Percentiles rank a stretch among this genome's conserved stretches.
These are phyloP conservation scores for Asterochloris erici DNA, from an alignment of 139 green algal species.

Conservation along the genomic window DNA sequence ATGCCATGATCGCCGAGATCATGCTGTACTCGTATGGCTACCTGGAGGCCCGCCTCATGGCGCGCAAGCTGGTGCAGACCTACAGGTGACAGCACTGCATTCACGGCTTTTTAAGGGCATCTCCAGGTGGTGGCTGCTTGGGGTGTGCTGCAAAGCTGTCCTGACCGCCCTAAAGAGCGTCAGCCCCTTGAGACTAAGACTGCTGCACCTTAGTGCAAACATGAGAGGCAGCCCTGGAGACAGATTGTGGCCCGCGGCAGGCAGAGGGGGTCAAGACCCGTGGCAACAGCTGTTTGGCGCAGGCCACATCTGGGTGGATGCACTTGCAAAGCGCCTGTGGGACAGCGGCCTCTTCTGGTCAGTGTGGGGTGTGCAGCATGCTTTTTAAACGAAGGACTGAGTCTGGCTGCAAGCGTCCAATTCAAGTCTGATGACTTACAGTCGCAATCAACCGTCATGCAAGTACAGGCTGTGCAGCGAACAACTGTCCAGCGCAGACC, in stretches of 20 bases:
- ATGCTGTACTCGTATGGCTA: constrained; percentile 85
- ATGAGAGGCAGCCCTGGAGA: too few species aligned
- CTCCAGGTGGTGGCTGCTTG: too few species aligned
- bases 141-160: too few species aligned
- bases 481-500: constrained; percentile 79
- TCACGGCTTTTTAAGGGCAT: constrained; percentile 25
- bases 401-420: background rate
- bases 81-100: constrained; percentile 42
- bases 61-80: constrained; percentile 61
- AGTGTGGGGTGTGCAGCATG: background rate
- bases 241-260: too few species aligned
- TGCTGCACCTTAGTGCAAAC: too few species aligned
- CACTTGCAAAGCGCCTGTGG: too few species aligned
- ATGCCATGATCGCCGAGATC: constrained; percentile 70
- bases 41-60: constrained; percentile 61
- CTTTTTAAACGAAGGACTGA: background rate
- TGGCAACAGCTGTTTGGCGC: too few species aligned
- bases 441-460: constrained; percentile 60
- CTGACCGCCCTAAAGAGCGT: too few species aligned
- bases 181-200: too few species aligned
- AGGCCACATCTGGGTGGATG: too few species aligned
- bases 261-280: too few species aligned
- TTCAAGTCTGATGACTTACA: background rate
- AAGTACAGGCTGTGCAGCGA: constrained; percentile 87
- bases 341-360: too few species aligned